Evolutionary conservation across 2,329 filamentous ascomycete species (phyloP).

Genomic region (Zymoseptoria brevis): DNA sequence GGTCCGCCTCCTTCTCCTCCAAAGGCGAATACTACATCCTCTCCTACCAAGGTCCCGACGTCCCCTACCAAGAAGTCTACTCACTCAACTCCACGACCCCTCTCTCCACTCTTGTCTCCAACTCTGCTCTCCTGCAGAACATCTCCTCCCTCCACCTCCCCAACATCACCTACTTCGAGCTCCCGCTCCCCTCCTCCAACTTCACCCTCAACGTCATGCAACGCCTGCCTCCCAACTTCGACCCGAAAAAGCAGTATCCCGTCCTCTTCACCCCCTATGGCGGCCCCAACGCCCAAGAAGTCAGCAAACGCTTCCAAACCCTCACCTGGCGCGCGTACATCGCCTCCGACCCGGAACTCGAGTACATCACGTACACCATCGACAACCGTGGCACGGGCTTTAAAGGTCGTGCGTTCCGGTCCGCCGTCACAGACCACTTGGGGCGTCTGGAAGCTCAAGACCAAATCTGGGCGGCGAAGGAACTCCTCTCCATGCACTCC

Average conservation of each 20-base stretch:
- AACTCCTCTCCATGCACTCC: constrained; percentile 42
- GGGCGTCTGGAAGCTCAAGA: constrained; percentile 58
- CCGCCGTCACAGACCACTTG: constrained; percentile 50
- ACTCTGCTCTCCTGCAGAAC: constrained; percentile 48
- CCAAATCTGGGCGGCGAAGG: constrained; percentile 58
- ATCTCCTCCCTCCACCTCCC: constrained; percentile 55
- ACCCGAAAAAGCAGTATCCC: constrained; percentile 56
- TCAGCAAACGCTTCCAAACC: constrained; percentile 48
- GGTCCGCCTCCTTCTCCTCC: constrained; percentile 58
- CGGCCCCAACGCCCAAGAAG: constrained; percentile 56
- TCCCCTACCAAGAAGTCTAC: constrained; percentile 63
- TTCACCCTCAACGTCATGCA: constrained; percentile 58
- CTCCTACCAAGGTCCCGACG: constrained; percentile 56
- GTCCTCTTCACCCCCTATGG: constrained; percentile 62
- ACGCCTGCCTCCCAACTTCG: constrained; percentile 57
- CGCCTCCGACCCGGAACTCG: constrained; percentile 57
- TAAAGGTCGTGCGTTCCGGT: constrained; percentile 56
- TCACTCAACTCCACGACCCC: constrained; percentile 48
- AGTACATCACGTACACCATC: constrained; percentile 60
- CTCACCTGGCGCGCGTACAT: constrained; percentile 57
- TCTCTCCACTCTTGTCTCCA: constrained; percentile 52
- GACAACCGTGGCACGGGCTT: constrained; percentile 61
- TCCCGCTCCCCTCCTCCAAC: constrained; percentile 55
- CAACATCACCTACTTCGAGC: constrained; percentile 56
- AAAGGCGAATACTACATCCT: constrained; percentile 58